A percentile compares a stretch with the other conserved stretches of the same genome.
phyloP scores from a whole-genome alignment of 164 flowering plant species.

The Annona squamosa region DNA sequence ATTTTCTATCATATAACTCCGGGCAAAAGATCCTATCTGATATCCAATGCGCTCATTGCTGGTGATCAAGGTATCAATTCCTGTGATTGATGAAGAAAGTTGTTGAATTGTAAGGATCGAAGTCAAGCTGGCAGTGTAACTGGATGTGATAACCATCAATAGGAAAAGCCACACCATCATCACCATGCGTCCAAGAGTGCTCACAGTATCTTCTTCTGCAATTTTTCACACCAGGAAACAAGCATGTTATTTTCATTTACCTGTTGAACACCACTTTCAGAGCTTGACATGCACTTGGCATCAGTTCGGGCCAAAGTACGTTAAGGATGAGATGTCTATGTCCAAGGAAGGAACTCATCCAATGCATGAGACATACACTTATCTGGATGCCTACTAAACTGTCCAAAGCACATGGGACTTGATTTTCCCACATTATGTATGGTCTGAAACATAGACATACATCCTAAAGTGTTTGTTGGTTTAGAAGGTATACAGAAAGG shows the following conservation, averaged over 20 bases:
- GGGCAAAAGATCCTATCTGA: conserved; percentile 74
- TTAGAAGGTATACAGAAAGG: background rate
- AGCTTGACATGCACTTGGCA: background rate
- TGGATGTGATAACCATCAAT: conserved; percentile 61
- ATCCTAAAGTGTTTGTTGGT: background rate
- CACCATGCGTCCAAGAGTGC: conserved; percentile 60
- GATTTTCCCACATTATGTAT: background rate
- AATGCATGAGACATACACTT: too few species aligned
- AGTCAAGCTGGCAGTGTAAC: conserved; percentile 82
- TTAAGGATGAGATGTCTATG: background rate
- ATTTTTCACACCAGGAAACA: conserved; percentile 1
- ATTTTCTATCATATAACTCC: conserved; percentile 37
- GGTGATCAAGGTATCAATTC: conserved; percentile 60
- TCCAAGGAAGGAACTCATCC: background rate
- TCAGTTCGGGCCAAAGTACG: background rate
- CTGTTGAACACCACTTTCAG: background rate
- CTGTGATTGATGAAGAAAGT: conserved; percentile 62
- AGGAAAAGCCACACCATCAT: conserved; percentile 80
- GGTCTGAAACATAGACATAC: background rate
- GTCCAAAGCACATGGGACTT: background rate
- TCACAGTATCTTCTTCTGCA: conserved; percentile 61
- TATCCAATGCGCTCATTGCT: conserved; percentile 55
- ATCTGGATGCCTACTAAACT: too few species aligned
- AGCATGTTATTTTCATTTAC: background rate
- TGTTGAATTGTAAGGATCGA: conserved; percentile 78